phyloP scores from a whole-genome alignment of 441 rosid genomes.

The Geranium incanum region DNA sequence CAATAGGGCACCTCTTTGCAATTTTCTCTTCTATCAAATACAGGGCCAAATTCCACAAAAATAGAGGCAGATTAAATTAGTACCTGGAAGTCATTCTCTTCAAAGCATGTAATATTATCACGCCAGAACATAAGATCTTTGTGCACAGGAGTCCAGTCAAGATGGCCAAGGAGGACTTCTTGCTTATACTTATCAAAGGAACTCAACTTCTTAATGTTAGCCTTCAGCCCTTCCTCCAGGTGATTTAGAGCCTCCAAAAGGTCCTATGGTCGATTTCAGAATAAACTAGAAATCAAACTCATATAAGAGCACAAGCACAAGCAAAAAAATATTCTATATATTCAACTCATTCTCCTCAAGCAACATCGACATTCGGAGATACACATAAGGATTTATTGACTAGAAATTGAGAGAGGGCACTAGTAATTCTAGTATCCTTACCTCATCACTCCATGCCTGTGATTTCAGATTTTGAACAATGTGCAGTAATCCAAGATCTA shows the following conservation, averaged over 20 bases:
- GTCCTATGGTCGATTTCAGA: constrained; percentile 41
- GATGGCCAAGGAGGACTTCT: constrained; percentile 93
- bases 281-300: neutral
- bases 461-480: constrained; percentile 81
- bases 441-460: constrained; percentile 99
- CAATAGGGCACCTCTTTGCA: too few relatives aligned
- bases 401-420: neutral
- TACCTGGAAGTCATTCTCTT: constrained; percentile 98
- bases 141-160: constrained; percentile 99
- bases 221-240: constrained; percentile 78
- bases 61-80: neutral
- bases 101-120: constrained; percentile 72
- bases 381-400: neutral
- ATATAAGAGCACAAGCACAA: neutral
- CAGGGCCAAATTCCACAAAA: neutral
- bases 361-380: too few relatives aligned
- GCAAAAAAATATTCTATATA: too few relatives aligned
- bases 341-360: too few relatives aligned
- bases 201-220: constrained; percentile 78
- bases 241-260: constrained; percentile 79
- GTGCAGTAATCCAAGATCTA: constrained; percentile 90
- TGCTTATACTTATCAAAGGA: constrained; percentile 95
- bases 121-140: constrained; percentile 95
- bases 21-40: too few relatives aligned
- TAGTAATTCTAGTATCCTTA: constrained; percentile 25